These are phyloP conservation scores for Erodium trifolium DNA, from an alignment of 441 rosid genomes.

Conservation along the genomic window DNA sequence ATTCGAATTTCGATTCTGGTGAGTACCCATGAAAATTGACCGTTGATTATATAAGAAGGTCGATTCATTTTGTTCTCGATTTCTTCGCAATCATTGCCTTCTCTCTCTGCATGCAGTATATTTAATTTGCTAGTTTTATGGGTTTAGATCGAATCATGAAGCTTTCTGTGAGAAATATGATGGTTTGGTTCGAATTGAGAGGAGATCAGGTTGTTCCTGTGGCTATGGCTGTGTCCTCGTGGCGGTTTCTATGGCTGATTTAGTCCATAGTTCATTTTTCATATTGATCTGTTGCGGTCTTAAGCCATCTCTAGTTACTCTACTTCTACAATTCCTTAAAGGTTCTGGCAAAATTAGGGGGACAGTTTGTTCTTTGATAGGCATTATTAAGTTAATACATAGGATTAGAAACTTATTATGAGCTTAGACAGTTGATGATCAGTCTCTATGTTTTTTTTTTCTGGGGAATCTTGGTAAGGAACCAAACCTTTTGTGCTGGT, in stretches of 20 bases:
- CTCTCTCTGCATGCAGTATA: background rate
- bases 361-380: background rate
- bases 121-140: background rate
- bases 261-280: too few relatives aligned
- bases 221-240: background rate
- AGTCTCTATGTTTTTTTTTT: too few relatives aligned
- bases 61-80: background rate
- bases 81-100: background rate
- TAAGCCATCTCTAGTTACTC: background rate
- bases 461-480: background rate
- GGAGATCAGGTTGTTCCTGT: background rate
- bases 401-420: background rate
- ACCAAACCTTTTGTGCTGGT: background rate
- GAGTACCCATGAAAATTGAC: constrained; percentile 1
- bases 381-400: background rate
- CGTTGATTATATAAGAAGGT: background rate
- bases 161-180: background rate
- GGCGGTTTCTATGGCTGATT: background rate
- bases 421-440: background rate
- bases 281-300: background rate
- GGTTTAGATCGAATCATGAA: background rate
- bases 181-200: background rate
- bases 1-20: constrained; percentile 5
- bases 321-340: background rate
- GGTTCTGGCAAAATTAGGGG: background rate